Evolutionary conservation across 306 rosid species (phyloP).

Genomic region (Malus fusca): DNA sequence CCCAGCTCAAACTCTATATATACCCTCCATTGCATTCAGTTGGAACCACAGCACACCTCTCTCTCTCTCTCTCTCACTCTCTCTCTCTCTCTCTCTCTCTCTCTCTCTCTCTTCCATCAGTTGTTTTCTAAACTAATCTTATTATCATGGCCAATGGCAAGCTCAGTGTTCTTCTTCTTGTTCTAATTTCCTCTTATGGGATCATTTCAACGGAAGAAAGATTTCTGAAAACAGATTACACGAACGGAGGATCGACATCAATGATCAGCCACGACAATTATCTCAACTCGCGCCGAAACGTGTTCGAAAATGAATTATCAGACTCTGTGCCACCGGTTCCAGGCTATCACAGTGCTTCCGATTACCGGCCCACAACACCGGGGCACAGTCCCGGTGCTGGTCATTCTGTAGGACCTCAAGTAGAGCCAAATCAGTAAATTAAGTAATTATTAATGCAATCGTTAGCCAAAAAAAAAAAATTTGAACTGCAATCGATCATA

Average conservation of each 20-base stretch:
- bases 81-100: background rate
- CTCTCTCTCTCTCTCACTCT: background rate
- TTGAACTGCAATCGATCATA: background rate
- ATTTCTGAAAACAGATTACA: conserved; percentile 3
- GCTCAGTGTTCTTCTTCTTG: conserved; percentile 25
- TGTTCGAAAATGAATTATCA: conserved; percentile 2
- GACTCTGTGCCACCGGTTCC: background rate
- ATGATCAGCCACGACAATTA: background rate
- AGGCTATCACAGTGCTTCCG: background rate
- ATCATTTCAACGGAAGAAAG: conserved; percentile 30
- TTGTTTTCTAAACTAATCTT: background rate
- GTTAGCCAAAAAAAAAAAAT: too few relatives aligned
- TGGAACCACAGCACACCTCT: conserved; percentile 17
- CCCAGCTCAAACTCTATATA: conserved; percentile 36
- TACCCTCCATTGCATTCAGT: conserved; percentile 10
- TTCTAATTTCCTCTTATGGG: conserved; percentile 18
- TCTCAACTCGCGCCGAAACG: conserved; percentile 6
- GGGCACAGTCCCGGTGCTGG: conserved; percentile 96
- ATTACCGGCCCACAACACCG: conserved; percentile 62
- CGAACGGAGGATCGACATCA: background rate
- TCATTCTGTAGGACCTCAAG: conserved; percentile 33
- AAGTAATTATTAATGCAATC: background rate
- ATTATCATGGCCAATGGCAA: conserved; percentile 27
- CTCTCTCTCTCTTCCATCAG: background rate
- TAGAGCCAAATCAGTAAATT: conserved; percentile 22